A percentile compares a stretch with the other conserved stretches of the same genome.
phyloP scores from a whole-genome alignment of 176 grass and related monocot genomes.

The Thinopyrum elongatum region DNA sequence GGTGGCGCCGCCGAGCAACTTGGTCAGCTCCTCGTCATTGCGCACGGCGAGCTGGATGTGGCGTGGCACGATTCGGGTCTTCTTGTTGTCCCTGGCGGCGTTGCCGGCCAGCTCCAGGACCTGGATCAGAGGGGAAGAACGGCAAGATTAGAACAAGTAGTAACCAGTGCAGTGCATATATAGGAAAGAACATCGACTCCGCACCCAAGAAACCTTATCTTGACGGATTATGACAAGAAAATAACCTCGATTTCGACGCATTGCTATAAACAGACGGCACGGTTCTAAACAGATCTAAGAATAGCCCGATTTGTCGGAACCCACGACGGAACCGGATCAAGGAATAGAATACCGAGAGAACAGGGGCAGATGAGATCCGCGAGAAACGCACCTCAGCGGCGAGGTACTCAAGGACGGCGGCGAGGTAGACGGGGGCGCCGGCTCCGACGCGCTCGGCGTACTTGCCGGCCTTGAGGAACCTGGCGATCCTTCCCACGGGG shows the following conservation, averaged over 20 bases:
- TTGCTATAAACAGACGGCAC: neutral
- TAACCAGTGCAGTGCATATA: neutral
- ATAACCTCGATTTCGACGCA: fast-evolving
- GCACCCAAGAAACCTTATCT: neutral
- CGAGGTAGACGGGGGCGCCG: constrained; percentile 68
- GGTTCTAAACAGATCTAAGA: neutral
- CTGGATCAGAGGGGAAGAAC: neutral
- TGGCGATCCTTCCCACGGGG: constrained; percentile 79
- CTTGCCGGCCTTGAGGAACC: constrained; percentile 95
- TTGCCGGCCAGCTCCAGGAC: constrained; percentile 80
- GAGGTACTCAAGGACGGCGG: constrained; percentile 67
- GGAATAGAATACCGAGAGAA: neutral
- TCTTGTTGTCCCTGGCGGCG: constrained; percentile 91
- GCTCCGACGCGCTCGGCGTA: constrained; percentile 64
- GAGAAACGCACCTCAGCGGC: constrained; percentile 47
- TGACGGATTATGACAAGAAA: neutral
- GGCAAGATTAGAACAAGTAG: neutral
- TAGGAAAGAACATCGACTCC: neutral
- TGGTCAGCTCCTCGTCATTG: constrained; percentile 88
- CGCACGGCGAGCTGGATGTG: constrained; percentile 84
- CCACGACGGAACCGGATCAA: neutral
- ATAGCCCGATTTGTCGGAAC: too few species aligned
- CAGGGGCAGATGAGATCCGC: neutral
- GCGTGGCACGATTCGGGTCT: constrained; percentile 75
- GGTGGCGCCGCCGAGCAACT: constrained; percentile 66